A percentile compares a stretch with the other conserved stretches of the same genome.
phyloP scores from a whole-genome alignment of 768 basidiomycete species.

The Cantharellus anzutake region DNA sequence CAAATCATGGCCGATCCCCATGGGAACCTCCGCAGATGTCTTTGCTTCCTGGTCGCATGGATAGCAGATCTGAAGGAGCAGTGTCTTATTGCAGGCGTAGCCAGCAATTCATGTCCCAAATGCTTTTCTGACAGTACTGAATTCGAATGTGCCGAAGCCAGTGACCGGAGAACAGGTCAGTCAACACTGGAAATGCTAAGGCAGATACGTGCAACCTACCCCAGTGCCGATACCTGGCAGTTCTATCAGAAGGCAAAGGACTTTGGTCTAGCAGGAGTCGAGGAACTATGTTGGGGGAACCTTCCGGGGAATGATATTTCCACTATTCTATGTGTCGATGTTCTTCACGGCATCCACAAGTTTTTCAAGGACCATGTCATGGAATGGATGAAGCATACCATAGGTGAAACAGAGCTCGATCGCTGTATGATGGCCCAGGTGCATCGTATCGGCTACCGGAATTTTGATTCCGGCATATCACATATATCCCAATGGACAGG shows the following conservation, averaged over 20 bases:
- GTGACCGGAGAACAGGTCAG: neutral
- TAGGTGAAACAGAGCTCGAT: conserved; percentile 10
- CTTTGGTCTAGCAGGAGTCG: conserved; percentile 12
- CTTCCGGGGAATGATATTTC: conserved; percentile 10
- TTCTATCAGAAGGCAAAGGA: conserved; percentile 16
- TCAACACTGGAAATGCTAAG: neutral
- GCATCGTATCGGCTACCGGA: conserved; percentile 3
- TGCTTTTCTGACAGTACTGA: conserved; percentile 3
- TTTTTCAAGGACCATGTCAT: conserved; percentile 21
- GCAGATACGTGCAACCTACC: conserved; percentile 12
- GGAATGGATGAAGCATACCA: conserved; percentile 16
- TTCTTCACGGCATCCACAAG: conserved; percentile 24
- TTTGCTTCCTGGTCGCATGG: conserved; percentile 17
- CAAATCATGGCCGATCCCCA: too few species aligned
- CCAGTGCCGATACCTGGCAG: conserved; percentile 26
- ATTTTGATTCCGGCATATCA: conserved; percentile 3
- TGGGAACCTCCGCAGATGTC: too few species aligned
- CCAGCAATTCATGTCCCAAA: conserved; percentile 8
- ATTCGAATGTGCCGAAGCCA: conserved; percentile 1
- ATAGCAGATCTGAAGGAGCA: conserved; percentile 7
- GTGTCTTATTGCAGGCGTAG: conserved; percentile 2
- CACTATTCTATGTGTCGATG: conserved; percentile 22
- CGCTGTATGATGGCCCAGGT: conserved; percentile 9
- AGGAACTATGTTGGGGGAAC: conserved; percentile 15
- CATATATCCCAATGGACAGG: conserved; percentile 1